Percentiles rank a stretch among this genome's conserved stretches.
These are phyloP conservation scores for Globisporangium takayamanum DNA, from an alignment of 352 stramenopile species.

Conservation along the genomic window DNA sequence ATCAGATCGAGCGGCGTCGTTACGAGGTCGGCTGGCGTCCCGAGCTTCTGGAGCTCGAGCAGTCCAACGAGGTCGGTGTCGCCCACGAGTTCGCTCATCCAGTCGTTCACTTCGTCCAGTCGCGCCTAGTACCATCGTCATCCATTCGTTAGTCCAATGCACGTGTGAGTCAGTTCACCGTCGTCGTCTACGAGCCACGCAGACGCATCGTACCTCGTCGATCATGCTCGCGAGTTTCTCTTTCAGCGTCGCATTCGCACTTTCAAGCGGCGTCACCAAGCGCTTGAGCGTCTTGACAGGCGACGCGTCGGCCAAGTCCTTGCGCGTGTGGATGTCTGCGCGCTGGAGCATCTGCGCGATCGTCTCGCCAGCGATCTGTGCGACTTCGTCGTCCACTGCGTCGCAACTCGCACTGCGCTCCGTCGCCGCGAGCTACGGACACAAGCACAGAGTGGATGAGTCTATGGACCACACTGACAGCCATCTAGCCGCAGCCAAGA, in stretches of 20 bases:
- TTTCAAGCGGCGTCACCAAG: conserved; percentile 31
- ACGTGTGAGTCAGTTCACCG: background rate
- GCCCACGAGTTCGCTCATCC: conserved; percentile 63
- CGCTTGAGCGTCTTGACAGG: conserved; percentile 19
- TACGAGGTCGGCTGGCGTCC: conserved; percentile 70
- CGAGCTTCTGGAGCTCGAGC: conserved; percentile 74
- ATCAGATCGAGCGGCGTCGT: conserved; percentile 68
- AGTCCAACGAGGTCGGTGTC: conserved; percentile 34
- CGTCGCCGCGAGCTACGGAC: conserved; percentile 21
- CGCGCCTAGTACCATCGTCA: conserved; percentile 32
- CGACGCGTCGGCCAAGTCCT: conserved; percentile 48
- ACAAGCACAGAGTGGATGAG: background rate
- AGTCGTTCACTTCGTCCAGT: conserved; percentile 76
- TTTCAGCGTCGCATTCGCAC: conserved; percentile 31
- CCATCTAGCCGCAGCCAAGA: background rate
- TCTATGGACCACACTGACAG: background rate
- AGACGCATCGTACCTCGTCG: conserved; percentile 33
- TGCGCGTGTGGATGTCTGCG: conserved; percentile 41
- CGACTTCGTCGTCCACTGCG: conserved; percentile 65
- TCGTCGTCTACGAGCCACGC: background rate
- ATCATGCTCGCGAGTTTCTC: conserved; percentile 48
- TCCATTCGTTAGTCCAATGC: background rate
- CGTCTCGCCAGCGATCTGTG: conserved; percentile 41
- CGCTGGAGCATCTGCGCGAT: conserved; percentile 43
- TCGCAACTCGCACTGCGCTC: conserved; percentile 37